Conservation (phyloP, 306 rosid species). For the Myrica gale region DNA sequence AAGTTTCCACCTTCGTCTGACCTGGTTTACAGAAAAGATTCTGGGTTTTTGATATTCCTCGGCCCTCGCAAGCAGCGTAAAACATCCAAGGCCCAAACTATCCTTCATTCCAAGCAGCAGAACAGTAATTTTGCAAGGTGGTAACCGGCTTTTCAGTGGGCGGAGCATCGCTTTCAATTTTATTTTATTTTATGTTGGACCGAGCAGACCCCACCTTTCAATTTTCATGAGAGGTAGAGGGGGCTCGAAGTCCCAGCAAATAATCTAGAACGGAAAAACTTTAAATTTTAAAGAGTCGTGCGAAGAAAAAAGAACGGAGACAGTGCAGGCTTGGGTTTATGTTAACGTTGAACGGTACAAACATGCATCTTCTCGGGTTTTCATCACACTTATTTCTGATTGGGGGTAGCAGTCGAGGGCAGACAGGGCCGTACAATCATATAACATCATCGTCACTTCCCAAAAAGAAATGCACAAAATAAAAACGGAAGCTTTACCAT, state of each 20-base stretch:
- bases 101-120: not conserved
- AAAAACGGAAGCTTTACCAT: slow-evolving; percentile 41
- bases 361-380: slow-evolving; percentile 29
- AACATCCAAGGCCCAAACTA: not conserved
- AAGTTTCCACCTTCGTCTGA: slow-evolving; percentile 31
- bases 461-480: slow-evolving; percentile 46
- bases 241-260: slow-evolving; percentile 3
- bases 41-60: slow-evolving; percentile 19
- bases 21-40: slow-evolving; percentile 35
- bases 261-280: too few relatives aligned
- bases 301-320: not conserved
- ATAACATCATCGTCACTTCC: slow-evolving; percentile 33
- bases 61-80: not conserved
- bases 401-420: slow-evolving; percentile 24
- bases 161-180: not conserved
- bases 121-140: not conserved
- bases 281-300: not conserved
- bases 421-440: slow-evolving; percentile 31
- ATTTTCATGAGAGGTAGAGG: too few relatives aligned
- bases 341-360: slow-evolving; percentile 9
- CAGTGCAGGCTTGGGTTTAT: slow-evolving; percentile 16
- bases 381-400: slow-evolving; percentile 32
- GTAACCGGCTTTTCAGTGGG: slow-evolving; percentile 11
- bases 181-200: too few relatives aligned
- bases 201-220: too few relatives aligned